Conservation (phyloP, 495 filamentous ascomycete species). For the Penicillium roqueforti region DNA sequence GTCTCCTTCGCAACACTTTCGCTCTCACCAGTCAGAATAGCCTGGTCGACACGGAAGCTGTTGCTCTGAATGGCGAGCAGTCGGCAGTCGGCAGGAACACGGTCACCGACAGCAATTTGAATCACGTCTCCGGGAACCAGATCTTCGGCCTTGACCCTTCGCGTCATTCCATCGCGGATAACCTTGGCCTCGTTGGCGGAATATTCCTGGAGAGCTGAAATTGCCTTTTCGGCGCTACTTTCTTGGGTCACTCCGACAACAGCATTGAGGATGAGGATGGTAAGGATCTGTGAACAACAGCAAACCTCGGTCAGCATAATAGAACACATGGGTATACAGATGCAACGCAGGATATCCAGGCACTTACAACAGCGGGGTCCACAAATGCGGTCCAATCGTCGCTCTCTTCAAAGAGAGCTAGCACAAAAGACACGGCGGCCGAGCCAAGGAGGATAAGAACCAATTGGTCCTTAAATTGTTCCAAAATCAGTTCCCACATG, state of each 20-base stretch:
- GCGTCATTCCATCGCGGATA: slow-evolving; percentile 69
- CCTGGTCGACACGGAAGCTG: slow-evolving; percentile 92
- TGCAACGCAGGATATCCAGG: background rate
- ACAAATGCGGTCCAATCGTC: slow-evolving; percentile 98
- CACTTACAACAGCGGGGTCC: slow-evolving; percentile 84
- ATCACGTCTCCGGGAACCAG: slow-evolving; percentile 95
- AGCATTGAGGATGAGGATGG: slow-evolving; percentile 93
- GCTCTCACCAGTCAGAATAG: slow-evolving; percentile 96
- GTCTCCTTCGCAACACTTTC: slow-evolving; percentile 92
- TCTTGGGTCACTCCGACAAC: slow-evolving; percentile 98
- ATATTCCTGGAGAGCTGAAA: slow-evolving; percentile 97
- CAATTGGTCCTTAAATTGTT: slow-evolving; percentile 99
- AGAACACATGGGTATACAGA: background rate
- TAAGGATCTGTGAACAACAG: slow-evolving; percentile 66
- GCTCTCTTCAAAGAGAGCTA: slow-evolving; percentile 90
- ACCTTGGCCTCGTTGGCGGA: slow-evolving; percentile 97
- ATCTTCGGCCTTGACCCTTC: slow-evolving; percentile 85
- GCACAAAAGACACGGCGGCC: slow-evolving; percentile 87
- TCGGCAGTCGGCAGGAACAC: slow-evolving; percentile 95
- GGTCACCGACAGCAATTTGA: slow-evolving; percentile 83
- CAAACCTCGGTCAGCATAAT: slow-evolving; percentile 8
- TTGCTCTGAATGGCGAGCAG: slow-evolving; percentile 92
- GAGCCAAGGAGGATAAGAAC: slow-evolving; percentile 93
- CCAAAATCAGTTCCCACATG: slow-evolving; percentile 90
- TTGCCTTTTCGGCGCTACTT: slow-evolving; percentile 97